Percentiles rank a stretch among this genome's conserved stretches.
These are phyloP conservation scores for Sporodiniella umbellata DNA, from an alignment of 371 early-diverging fungal species.

Conservation along the genomic window DNA sequence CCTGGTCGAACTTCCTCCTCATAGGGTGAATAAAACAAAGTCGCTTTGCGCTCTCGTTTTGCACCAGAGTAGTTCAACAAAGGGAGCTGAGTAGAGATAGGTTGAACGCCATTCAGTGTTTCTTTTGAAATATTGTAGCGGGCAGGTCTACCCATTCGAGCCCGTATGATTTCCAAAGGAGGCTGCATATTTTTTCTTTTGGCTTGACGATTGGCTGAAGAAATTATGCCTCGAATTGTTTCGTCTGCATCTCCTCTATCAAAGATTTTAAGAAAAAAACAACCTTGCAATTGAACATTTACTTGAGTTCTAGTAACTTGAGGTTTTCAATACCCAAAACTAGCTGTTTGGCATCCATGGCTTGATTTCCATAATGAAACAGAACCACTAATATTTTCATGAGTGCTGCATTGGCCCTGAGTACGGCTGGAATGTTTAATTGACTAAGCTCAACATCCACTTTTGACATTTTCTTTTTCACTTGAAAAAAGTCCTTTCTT, in stretches of 20 bases:
- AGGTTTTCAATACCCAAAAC: constrained; percentile 42
- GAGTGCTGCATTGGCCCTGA: constrained; percentile 46
- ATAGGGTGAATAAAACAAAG: constrained; percentile 24
- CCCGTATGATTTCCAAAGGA: constrained; percentile 43
- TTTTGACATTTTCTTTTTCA: neutral
- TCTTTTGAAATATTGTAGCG: constrained; percentile 43
- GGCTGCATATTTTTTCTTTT: constrained; percentile 33
- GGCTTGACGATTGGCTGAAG: constrained; percentile 41
- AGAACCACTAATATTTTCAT: constrained; percentile 48
- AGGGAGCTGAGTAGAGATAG: constrained; percentile 34
- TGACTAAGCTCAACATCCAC: constrained; percentile 44
- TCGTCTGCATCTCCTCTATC: constrained; percentile 50
- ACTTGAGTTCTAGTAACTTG: constrained; percentile 43
- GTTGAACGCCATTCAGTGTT: constrained; percentile 29
- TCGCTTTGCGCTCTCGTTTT: constrained; percentile 35
- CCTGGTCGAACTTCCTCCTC: too few species aligned
- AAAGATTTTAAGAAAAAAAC: neutral
- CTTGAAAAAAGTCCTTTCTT: neutral
- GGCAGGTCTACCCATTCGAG: constrained; percentile 37
- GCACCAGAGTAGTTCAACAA: constrained; percentile 17
- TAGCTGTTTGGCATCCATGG: constrained; percentile 47
- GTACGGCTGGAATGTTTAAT: constrained; percentile 34
- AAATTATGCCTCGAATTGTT: constrained; percentile 51
- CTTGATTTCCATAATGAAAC: constrained; percentile 47
- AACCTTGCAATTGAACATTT: neutral